A percentile compares a stretch with the other conserved stretches of the same genome.
These are phyloP conservation scores for Coemansia sp. DNA, from an alignment of 192 early-diverging fungal species.

Conservation along the genomic window DNA sequence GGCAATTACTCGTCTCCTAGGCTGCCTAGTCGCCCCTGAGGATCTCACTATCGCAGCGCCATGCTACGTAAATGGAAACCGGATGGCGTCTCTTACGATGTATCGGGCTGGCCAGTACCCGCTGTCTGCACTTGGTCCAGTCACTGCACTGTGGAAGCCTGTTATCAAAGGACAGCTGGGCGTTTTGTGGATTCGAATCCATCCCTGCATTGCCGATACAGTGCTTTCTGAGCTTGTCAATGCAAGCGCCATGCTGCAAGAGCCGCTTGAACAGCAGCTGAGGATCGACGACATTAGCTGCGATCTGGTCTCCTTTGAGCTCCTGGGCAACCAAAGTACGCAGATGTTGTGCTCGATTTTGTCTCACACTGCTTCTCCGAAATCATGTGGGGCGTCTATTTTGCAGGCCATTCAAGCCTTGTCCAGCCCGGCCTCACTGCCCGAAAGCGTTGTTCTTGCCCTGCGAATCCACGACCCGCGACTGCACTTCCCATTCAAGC, in stretches of 20 bases:
- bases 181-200: conserved; percentile 79
- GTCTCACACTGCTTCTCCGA: conserved; percentile 1
- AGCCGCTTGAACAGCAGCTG: not conserved
- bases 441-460: conserved; percentile 77
- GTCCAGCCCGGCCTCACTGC: conserved; percentile 68
- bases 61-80: conserved; percentile 15
- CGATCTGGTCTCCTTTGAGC: conserved; percentile 75
- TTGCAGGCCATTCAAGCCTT: conserved; percentile 28
- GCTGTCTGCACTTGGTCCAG: conserved; percentile 64
- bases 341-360: conserved; percentile 71
- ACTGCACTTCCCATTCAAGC: conserved; percentile 54
- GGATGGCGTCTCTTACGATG: conserved; percentile 36
- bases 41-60: conserved; percentile 1
- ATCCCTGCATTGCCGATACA: conserved; percentile 63
- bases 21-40: conserved; percentile 59
- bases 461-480: conserved; percentile 85
- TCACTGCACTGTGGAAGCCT: conserved; percentile 74
- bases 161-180: conserved; percentile 19
- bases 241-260: not conserved
- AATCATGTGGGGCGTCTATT: not conserved
- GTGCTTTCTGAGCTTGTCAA: conserved; percentile 37
- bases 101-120: conserved; percentile 39
- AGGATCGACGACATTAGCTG: conserved; percentile 54
- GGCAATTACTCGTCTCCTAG: conserved; percentile 56
- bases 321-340: conserved; percentile 77